Evolutionary conservation across 306 rosid genomes (phyloP).

Genomic region (Vachellia collinsii): DNA sequence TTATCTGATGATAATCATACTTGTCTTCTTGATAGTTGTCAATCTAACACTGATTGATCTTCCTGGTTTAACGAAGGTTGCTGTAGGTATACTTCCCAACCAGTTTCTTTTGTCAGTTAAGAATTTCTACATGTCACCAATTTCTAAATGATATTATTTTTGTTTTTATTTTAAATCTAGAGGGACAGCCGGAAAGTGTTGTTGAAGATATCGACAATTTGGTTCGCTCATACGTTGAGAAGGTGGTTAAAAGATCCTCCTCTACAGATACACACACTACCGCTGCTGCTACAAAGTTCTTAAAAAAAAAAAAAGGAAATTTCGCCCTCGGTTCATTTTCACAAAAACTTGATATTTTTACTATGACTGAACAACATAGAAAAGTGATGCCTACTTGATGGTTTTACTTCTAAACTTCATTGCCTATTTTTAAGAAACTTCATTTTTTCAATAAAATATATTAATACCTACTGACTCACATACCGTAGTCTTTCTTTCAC

Average conservation of each 20-base stretch:
- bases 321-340: neutral
- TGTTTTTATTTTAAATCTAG: conserved; percentile 34
- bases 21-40: conserved; percentile 58
- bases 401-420: neutral
- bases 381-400: conserved; percentile 11
- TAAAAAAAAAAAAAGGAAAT: neutral
- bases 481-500: neutral
- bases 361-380: neutral
- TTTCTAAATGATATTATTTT: conserved; percentile 20
- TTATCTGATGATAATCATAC: conserved; percentile 31
- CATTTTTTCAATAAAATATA: neutral
- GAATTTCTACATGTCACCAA: neutral
- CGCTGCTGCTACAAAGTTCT: neutral
- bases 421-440: neutral
- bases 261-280: neutral
- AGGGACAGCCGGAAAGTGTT: conserved; percentile 63
- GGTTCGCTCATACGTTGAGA: conserved; percentile 61
- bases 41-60: conserved; percentile 65
- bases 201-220: conserved; percentile 63
- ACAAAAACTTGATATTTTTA: neutral
- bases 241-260: conserved; percentile 41
- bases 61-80: conserved; percentile 72
- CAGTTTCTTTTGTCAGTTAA: neutral
- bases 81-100: conserved; percentile 54
- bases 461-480: neutral